Conservation (phyloP, 2,329 filamentous ascomycete genomes). For the Talaromyces piceae region DNA sequence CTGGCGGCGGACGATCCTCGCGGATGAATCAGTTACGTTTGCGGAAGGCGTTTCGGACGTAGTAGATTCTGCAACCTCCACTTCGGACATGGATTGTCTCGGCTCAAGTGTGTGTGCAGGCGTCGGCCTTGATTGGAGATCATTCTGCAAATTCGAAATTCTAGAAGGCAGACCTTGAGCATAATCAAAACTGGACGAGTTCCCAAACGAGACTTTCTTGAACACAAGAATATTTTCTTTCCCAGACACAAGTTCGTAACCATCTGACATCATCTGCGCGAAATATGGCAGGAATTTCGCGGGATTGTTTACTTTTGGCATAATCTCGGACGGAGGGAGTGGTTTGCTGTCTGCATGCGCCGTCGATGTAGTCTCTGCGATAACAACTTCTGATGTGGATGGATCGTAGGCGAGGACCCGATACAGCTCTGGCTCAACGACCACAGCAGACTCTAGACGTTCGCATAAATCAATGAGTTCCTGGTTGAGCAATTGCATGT, state of each 20-base stretch:
- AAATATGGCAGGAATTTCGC: constrained; percentile 37
- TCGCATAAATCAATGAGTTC: constrained; percentile 8
- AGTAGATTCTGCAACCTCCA: neutral
- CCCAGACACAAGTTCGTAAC: constrained; percentile 37
- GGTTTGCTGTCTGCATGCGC: constrained; percentile 17
- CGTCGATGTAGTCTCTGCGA: constrained; percentile 28
- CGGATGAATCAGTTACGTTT: constrained; percentile 1
- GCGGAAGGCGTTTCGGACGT: neutral
- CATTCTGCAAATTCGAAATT: neutral
- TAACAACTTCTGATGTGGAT: constrained; percentile 21
- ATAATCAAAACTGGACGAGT: neutral
- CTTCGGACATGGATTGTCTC: neutral
- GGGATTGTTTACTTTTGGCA: constrained; percentile 32
- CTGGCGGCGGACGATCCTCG: constrained; percentile 19
- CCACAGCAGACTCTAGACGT: constrained; percentile 10
- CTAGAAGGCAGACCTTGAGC: neutral
- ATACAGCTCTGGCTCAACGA: constrained; percentile 17
- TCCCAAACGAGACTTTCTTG: neutral
- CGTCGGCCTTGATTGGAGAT: neutral
- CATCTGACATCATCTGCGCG: constrained; percentile 28
- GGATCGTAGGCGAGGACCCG: constrained; percentile 34
- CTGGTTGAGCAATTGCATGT: constrained; percentile 2
- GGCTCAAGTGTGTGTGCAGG: neutral
- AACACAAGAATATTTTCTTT: constrained; percentile 37
- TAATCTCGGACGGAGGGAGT: constrained; percentile 25